Base-by-base conservation (phyloP, 495 filamentous ascomycete species). In the Hyaloscypha bicolor region DNA sequence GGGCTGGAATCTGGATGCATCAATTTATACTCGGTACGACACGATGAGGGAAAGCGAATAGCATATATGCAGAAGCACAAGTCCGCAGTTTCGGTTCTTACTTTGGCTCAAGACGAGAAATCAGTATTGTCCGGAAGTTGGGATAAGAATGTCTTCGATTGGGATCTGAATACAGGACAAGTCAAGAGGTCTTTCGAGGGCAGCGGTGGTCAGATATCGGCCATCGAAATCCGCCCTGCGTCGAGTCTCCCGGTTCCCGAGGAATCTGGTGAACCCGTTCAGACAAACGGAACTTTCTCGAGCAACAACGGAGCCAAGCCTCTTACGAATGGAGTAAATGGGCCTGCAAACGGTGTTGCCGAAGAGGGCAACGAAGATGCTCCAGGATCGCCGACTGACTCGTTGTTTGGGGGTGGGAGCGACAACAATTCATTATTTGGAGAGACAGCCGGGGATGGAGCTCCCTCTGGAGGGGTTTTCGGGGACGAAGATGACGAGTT, bases 71-170 rank as follows among this genome's bases (percentile, higher is more conserved):
- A 90, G 59, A 87, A 91, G 63, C 95, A 99, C 72, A 93, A 90
- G 4, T 96, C 93, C 29, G 95, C 95, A 2, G 94, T 99, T 32
- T 97, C 93, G 14, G 92, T 95, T 29, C 79, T 99, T 21, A 88
- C 85, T 16, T 80, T 99, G 42, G 87, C 91, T 0, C 84, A 88
- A 3, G 93, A 98, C 69, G 95, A 99, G 79, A 87, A 87, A 72
- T 93, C 91, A 33, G 83, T 97, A 45, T 80, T 99, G 4, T 97
- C 93, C 16, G 95, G 95, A 2, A 94, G 93, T 78, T 99, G 95
- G 95, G 95, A 99, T 75, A 97, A 96, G 78, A 87, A 84, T 21
- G 87, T 98, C 9, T 86, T 91, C 59, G 93, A 99, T 73, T 99
- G 95, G 95, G 95, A 99, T 74, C 76, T 99, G 37, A 93, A 98